phyloP scores from a whole-genome alignment of 1,284 basidiomycete species.

The Cutaneotrichosporon dermatis region DNA sequence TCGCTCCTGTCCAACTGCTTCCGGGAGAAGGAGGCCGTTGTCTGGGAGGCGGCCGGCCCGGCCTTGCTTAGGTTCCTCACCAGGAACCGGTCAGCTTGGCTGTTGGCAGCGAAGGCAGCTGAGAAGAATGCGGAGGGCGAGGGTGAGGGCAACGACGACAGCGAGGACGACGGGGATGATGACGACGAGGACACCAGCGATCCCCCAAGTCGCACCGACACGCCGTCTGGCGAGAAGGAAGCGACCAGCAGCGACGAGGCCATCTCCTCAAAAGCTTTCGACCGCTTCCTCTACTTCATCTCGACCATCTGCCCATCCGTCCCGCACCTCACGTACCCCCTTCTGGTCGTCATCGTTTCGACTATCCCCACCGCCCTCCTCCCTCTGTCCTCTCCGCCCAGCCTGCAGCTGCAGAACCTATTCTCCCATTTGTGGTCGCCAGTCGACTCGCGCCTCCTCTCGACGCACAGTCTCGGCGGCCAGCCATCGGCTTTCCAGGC shows the following conservation, averaged over 20 bases:
- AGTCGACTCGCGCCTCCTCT: constrained; percentile 40
- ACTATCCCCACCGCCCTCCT: constrained; percentile 36
- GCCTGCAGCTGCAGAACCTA: constrained; percentile 30
- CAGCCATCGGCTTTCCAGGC: constrained; percentile 40
- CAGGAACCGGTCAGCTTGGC: constrained; percentile 63
- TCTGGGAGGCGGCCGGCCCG: constrained; percentile 64
- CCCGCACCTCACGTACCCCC: constrained; percentile 42
- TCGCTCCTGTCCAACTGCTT: constrained; percentile 69
- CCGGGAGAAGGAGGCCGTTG: constrained; percentile 65
- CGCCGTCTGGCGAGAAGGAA: neutral
- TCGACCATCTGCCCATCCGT: constrained; percentile 41
- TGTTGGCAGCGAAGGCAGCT: constrained; percentile 37
- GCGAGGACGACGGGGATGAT: constrained; percentile 32
- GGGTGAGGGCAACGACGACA: constrained; percentile 44
- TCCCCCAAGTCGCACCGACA: constrained; percentile 9
- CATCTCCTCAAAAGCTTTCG: constrained; percentile 52
- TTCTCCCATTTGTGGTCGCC: constrained; percentile 46
- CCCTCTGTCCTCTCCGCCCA: constrained; percentile 22
- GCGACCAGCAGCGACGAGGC: neutral
- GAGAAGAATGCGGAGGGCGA: constrained; percentile 20
- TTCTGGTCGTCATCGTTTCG: constrained; percentile 40
- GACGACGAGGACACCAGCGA: constrained; percentile 35
- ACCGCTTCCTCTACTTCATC: constrained; percentile 49
- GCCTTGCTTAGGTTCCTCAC: constrained; percentile 67
- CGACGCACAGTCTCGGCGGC: constrained; percentile 37